These are phyloP conservation scores for Pichia kudriavzevii DNA, from an alignment of 1,139 yeast species.

Conservation along the genomic window DNA sequence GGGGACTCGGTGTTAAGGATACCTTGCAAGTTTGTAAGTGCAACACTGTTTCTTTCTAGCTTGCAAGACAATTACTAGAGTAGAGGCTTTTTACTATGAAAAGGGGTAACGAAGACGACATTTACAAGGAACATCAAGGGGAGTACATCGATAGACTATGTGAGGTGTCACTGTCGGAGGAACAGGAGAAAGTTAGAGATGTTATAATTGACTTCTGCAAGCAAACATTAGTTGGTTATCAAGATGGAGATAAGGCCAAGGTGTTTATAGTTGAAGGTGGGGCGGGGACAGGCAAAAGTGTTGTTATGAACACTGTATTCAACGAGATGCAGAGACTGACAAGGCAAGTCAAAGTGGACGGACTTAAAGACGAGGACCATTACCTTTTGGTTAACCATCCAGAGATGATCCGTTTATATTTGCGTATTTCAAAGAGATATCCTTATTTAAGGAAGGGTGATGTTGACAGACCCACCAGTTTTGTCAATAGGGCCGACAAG, in stretches of 20 bases:
- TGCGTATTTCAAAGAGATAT: slow-evolving; percentile 31
- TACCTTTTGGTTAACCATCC: slow-evolving; percentile 37
- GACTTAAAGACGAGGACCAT: slow-evolving; percentile 27
- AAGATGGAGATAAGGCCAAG: slow-evolving; percentile 22
- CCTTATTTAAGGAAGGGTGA: slow-evolving; percentile 30
- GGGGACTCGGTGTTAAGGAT: no score
- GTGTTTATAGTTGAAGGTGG: slow-evolving; percentile 35
- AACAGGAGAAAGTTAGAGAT: slow-evolving; percentile 27
- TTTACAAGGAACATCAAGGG: neutral
- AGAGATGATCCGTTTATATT: slow-evolving; percentile 36
- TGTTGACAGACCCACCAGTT: slow-evolving; percentile 35
- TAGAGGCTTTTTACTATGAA: no score
- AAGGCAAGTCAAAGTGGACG: slow-evolving; percentile 14
- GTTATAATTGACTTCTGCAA: slow-evolving; percentile 27
- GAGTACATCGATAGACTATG: slow-evolving; percentile 16
- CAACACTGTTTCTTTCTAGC: no score
- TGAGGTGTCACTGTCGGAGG: slow-evolving; percentile 29
- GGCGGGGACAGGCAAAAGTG: slow-evolving; percentile 31
- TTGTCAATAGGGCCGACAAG: slow-evolving; percentile 25
- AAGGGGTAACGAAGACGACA: neutral
- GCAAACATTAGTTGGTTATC: slow-evolving; percentile 17
- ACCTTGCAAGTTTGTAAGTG: no score
- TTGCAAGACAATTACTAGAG: no score
- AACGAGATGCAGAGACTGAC: slow-evolving; percentile 30
- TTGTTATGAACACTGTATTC: slow-evolving; percentile 26